phyloP scores from a whole-genome alignment of 768 basidiomycete genomes.

The Astraeus odoratus region DNA sequence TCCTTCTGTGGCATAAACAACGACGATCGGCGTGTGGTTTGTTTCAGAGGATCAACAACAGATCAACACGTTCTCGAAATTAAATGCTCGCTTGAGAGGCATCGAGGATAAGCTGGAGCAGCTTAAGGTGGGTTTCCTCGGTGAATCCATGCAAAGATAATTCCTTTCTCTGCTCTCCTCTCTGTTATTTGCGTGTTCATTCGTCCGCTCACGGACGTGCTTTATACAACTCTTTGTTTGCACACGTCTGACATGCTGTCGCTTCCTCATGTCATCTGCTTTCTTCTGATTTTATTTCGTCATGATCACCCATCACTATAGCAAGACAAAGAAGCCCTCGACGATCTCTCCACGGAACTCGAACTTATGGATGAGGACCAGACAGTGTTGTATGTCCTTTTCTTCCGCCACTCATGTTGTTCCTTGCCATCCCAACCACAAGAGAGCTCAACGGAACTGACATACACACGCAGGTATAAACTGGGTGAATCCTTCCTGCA shows the following conservation, averaged over 20 bases:
- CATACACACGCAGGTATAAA: constrained; percentile 66
- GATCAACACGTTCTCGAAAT: constrained; percentile 88
- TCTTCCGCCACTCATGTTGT: no score
- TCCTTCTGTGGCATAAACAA: constrained; percentile 3
- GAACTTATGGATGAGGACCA: constrained; percentile 87
- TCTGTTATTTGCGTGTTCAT: no score
- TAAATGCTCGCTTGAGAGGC: constrained; percentile 70
- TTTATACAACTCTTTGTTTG: no score
- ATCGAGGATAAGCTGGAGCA: constrained; percentile 66
- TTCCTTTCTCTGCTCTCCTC: no score
- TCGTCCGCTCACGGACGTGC: neutral
- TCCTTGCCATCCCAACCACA: no score
- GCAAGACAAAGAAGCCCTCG: constrained; percentile 94
- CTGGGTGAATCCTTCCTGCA: constrained; percentile 88
- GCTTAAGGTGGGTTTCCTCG: constrained; percentile 52
- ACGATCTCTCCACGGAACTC: constrained; percentile 81
- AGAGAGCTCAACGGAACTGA: constrained; percentile 58
- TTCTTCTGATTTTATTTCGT: neutral
- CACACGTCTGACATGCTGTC: neutral
- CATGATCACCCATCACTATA: constrained; percentile 23
- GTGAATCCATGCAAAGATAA: no score
- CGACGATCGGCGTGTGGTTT: neutral
- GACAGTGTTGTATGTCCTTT: constrained; percentile 54
- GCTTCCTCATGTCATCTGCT: neutral
- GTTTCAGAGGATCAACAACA: constrained; percentile 76